Percentiles rank a stretch among this genome's conserved stretches.
Conservation (phyloP, 805 yeast species). For the Barnettozyma botsteinii region DNA sequence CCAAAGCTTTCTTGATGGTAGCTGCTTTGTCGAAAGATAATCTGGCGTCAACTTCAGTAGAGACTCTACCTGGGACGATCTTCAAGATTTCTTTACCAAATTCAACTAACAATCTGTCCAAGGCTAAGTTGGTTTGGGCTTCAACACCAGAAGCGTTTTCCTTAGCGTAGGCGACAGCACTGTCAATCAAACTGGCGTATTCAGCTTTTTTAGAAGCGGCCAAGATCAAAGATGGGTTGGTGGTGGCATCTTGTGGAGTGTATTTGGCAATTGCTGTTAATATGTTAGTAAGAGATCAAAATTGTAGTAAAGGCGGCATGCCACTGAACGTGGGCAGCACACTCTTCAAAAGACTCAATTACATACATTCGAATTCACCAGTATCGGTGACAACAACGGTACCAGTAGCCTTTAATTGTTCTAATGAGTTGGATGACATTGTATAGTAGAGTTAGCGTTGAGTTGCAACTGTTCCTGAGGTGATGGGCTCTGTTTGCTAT, state of each 20-base stretch:
- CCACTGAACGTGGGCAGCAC: no score
- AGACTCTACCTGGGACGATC: conserved; percentile 98
- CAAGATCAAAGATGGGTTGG: conserved; percentile 94
- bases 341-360: no score
- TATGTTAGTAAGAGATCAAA: conserved; percentile 2
- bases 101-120: conserved; percentile 90
- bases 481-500: conserved; percentile 1
- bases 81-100: conserved; percentile 90
- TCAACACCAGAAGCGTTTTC: conserved; percentile 49
- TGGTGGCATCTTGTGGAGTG: conserved; percentile 98
- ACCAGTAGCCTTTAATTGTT: conserved; percentile 89
- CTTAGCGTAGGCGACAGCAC: conserved; percentile 84
- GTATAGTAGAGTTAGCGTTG: not conserved
- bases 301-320: not conserved
- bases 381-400: conserved; percentile 97
- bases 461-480: no score
- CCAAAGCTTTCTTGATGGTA: conserved; percentile 88
- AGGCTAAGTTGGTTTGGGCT: conserved; percentile 73
- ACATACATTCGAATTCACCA: conserved; percentile 82
- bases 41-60: conserved; percentile 99
- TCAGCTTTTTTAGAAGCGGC: conserved; percentile 92
- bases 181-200: conserved; percentile 84
- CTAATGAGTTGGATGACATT: conserved; percentile 63
- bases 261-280: conserved; percentile 75
- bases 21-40: conserved; percentile 93